Evolutionary conservation across 306 rosid genomes (phyloP).

Genomic region (Casuarina cunninghamiana): DNA sequence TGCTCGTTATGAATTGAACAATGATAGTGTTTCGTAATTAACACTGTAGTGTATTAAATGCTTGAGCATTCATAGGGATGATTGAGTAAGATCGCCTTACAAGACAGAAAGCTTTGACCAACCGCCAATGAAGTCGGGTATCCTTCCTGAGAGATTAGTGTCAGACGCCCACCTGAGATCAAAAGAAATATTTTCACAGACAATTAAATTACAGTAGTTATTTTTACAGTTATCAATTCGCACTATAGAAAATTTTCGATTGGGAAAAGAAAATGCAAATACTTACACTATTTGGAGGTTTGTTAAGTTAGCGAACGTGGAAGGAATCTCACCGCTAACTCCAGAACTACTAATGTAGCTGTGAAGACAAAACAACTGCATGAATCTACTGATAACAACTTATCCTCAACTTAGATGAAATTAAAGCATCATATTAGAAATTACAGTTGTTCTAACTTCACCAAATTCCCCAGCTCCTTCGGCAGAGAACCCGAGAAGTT

Average conservation of each 20-base stretch:
- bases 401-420: neutral
- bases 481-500: slow-evolving; percentile 78
- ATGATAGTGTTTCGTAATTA: neutral
- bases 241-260: neutral
- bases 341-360: slow-evolving; percentile 78
- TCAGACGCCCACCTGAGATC: slow-evolving; percentile 22
- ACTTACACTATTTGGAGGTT: slow-evolving; percentile 41
- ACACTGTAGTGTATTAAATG: too few relatives aligned
- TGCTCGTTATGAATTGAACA: neutral
- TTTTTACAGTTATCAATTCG: neutral
- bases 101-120: slow-evolving; percentile 10
- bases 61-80: neutral
- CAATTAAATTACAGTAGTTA: neutral
- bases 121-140: too few relatives aligned
- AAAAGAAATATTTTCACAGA: slow-evolving; percentile 12
- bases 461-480: slow-evolving; percentile 61
- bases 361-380: slow-evolving; percentile 23
- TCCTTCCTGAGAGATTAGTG: too few relatives aligned
- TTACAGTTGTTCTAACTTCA: neutral
- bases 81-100: slow-evolving; percentile 46
- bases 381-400: neutral
- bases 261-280: neutral
- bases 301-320: slow-evolving; percentile 54
- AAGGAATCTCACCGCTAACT: slow-evolving; percentile 76
- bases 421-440: neutral